Percentiles rank a stretch among this genome's conserved stretches.
Evolutionary conservation across 345 rosid genomes (phyloP).

Genomic region (Citrus unshiu): DNA sequence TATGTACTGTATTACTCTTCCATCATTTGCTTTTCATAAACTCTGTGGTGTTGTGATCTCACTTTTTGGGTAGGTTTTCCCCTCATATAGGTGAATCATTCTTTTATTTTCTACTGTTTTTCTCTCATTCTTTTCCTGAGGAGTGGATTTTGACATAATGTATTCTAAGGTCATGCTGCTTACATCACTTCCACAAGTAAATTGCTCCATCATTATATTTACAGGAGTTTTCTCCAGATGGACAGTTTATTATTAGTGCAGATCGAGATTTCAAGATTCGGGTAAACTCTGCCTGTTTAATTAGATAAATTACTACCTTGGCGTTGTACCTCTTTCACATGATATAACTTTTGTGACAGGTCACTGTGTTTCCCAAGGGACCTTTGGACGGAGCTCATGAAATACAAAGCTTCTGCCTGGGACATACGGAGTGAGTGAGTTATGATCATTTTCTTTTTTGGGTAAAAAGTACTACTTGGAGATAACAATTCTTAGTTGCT

Average conservation of each 20-base stretch:
- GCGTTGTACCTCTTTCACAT: not conserved
- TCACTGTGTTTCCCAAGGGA: constrained; percentile 71
- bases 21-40: not conserved
- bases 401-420: constrained; percentile 94
- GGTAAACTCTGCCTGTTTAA: constrained; percentile 37
- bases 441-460: constrained; percentile 7
- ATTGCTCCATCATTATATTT: constrained; percentile 11
- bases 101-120: not conserved
- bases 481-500: not conserved
- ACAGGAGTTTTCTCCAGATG: constrained; percentile 91
- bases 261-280: constrained; percentile 94
- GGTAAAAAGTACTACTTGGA: not conserved
- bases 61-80: not conserved
- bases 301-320: constrained; percentile 7
- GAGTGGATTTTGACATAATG: not conserved
- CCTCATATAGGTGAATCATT: not conserved
- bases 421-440: constrained; percentile 90
- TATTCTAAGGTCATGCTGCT: not conserved
- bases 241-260: constrained; percentile 66
- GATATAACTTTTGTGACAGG: constrained; percentile 40
- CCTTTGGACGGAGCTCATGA: constrained; percentile 92
- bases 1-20: not conserved
- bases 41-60: not conserved
- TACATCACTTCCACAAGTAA: not conserved
- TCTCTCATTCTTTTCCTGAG: not conserved